phyloP scores from a whole-genome alignment of 768 basidiomycete species.

The Suillus alpinus region DNA sequence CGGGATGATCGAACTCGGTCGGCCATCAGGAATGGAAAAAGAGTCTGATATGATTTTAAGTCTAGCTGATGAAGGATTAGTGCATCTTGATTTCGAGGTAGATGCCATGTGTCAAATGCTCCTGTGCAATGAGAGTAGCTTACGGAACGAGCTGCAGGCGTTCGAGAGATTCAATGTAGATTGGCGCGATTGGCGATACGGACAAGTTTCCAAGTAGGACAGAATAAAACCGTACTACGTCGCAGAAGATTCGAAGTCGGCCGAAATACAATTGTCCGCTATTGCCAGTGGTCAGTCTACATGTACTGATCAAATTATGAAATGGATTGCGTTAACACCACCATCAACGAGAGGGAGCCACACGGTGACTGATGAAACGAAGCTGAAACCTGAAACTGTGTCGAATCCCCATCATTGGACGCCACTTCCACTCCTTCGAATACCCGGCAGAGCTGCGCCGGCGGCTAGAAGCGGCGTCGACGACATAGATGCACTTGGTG shows the following conservation, averaged over 20 bases:
- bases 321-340: background rate
- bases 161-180: background rate
- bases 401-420: slow-evolving; percentile 4
- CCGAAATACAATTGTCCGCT: background rate
- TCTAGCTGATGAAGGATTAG: no score
- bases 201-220: background rate
- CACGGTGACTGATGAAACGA: background rate
- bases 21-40: background rate
- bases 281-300: background rate
- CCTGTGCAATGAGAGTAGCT: background rate
- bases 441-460: slow-evolving; percentile 30
- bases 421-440: slow-evolving; percentile 44
- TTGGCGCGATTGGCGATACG: background rate
- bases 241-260: background rate
- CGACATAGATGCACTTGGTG: slow-evolving; percentile 57
- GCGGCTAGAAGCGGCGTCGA: slow-evolving; percentile 41
- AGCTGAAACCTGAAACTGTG: background rate
- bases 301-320: background rate
- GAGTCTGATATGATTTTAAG: no score
- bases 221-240: background rate
- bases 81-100: background rate
- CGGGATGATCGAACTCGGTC: no score
- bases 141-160: background rate
- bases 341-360: background rate
- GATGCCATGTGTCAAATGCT: background rate